Base-by-base conservation (phyloP, 1,139 yeast species). In the Blastobotrys illinoisensis region DNA sequence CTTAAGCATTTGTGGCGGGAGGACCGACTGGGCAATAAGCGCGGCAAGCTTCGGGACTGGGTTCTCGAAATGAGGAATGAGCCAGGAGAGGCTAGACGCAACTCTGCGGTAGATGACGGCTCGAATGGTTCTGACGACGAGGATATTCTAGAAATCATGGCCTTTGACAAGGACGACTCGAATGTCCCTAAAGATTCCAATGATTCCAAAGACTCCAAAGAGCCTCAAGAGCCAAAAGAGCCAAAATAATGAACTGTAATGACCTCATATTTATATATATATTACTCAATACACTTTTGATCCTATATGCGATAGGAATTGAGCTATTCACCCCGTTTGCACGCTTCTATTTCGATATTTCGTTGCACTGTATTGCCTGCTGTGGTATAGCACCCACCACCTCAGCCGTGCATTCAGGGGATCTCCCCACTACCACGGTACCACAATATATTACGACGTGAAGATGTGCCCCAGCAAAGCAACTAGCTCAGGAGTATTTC, bases 1-100 rank as follows among this genome's bases (percentile, higher is more conserved):
- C 54, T 57, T 23, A 43, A 50, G 18, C 47, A 49, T 40, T 40
- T 60, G 36, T 66, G 66, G 66, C 51, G 55, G 23, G 55, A 51
- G 14, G 21, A 21, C 7, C 21, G 43, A n/a, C 36, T 54, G 32
- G 44, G 45, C 16, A 46, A 48, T 9, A 49, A 54, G 40, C 50
- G 56, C 5, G 46, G 23, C 6, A 14, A 46, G 6, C 44, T 54
- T 21, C 44, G 54, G 43, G 23, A 48, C 9, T n/a, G 32, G 32
- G 19, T 51, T 16, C 28, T 51, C 32, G 24, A 49, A 47, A 20
- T 43, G 28, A 21, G 14, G 13, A 21, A 44, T 1, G 9, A 44
- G 18, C 19, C 24, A 32, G 20, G 32, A 13, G 28, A 14, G 9
- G 28, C 26, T 32, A 16, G 7, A 1, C 20, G 18, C 5, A 21